Percentiles rank a stretch among this genome's conserved stretches.
Evolutionary conservation across 805 yeast species (phyloP).

Genomic region (Kluyveromyces aestuarii): DNA sequence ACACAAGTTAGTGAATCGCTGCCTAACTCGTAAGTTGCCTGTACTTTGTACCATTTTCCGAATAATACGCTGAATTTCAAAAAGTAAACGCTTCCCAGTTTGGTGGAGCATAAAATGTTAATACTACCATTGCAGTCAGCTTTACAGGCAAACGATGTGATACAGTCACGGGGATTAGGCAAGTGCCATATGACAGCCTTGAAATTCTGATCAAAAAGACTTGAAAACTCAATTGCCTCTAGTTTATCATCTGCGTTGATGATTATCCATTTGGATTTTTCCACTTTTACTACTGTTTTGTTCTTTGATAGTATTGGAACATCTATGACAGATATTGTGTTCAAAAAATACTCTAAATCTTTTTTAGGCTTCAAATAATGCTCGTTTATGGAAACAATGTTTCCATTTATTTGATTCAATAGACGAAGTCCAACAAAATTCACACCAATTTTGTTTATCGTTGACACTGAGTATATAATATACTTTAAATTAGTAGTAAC

Average conservation of each 20-base stretch:
- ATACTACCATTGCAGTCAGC: constrained; percentile 9
- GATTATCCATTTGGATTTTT: constrained; percentile 3
- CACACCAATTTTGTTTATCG: background rate
- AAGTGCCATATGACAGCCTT: constrained; percentile 8
- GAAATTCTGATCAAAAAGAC: constrained; percentile 1
- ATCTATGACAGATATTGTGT: background rate
- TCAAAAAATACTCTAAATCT: background rate
- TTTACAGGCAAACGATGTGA: constrained; percentile 7
- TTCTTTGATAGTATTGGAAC: background rate
- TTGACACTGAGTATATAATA: background rate
- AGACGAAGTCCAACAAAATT: background rate
- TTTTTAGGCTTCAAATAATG: background rate
- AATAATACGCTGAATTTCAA: constrained; percentile 7
- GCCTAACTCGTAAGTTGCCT: constrained; percentile 3
- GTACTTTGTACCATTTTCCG: constrained; percentile 4
- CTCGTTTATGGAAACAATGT: background rate
- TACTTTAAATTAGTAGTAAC: background rate
- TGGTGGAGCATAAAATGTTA: constrained; percentile 9
- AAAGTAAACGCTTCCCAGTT: constrained; percentile 9
- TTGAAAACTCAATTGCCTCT: constrained; percentile 9
- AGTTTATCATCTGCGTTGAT: constrained; percentile 12
- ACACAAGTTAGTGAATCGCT: constrained; percentile 4
- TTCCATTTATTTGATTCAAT: background rate
- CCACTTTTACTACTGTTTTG: background rate
- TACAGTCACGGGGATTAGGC: constrained; percentile 5